Conservation (phyloP, 2,329 filamentous ascomycete genomes). For the Epichloe elymi region DNA sequence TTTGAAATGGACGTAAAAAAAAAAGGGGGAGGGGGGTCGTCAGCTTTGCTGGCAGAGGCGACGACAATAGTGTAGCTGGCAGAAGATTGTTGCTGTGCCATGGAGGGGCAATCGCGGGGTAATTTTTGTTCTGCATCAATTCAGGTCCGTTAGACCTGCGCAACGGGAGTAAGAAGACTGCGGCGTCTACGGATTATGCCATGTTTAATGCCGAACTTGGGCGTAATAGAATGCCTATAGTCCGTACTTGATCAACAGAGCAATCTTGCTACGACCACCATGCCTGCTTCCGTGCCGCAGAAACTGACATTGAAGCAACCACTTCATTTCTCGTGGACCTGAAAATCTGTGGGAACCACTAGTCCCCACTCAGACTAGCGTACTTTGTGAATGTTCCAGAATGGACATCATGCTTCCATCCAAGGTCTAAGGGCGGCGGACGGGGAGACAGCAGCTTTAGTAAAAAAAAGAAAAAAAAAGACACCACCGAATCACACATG, state of each 20-base stretch:
- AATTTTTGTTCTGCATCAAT: background rate
- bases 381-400: slow-evolving; percentile 28
- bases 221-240: no score
- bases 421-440: no score
- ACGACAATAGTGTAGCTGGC: background rate
- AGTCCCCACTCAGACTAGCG: slow-evolving; percentile 13
- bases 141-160: no score
- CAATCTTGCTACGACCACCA: no score
- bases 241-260: no score
- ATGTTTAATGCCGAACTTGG: no score
- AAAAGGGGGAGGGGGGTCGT: background rate
- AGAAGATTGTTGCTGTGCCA: background rate
- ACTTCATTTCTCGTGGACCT: no score
- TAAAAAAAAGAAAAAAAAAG: background rate
- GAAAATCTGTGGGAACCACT: slow-evolving; percentile 9
- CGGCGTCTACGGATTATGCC: no score
- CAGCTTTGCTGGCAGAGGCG: slow-evolving; percentile 2
- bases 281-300: no score
- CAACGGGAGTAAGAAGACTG: no score
- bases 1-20: background rate
- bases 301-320: no score
- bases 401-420: slow-evolving; percentile 14
- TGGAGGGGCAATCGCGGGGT: slow-evolving; percentile 3
- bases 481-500: background rate
- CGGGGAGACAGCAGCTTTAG: slow-evolving; percentile 1